These are phyloP conservation scores for Colletotrichum tofieldiae DNA, from an alignment of 2,329 filamentous ascomycete species.

Conservation along the genomic window DNA sequence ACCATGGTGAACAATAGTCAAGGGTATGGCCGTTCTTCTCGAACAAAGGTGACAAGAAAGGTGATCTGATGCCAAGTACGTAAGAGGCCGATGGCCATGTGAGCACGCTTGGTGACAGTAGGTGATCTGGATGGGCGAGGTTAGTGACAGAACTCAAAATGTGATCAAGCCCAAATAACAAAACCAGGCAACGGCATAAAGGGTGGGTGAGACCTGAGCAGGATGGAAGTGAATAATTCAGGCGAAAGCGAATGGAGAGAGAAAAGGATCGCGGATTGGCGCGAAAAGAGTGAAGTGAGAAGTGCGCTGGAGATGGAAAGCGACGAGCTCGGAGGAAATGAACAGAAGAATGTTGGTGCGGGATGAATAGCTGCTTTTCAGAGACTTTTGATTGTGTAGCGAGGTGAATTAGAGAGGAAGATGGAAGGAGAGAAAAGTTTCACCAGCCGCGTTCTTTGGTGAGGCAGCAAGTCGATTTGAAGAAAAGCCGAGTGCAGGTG, in stretches of 20 bases:
- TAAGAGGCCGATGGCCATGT: background rate
- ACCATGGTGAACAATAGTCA: slow-evolving; percentile 9
- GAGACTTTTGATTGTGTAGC: background rate
- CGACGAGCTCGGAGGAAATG: background rate
- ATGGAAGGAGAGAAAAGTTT: background rate
- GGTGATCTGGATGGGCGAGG: background rate
- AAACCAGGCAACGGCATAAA: background rate
- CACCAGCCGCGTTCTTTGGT: too few relatives aligned
- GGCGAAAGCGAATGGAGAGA: background rate
- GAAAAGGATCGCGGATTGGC: background rate
- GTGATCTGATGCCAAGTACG: background rate
- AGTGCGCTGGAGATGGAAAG: background rate
- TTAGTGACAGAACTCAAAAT: background rate
- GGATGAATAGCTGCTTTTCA: background rate
- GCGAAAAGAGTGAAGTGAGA: background rate
- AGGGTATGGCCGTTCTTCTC: background rate
- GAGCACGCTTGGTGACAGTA: background rate
- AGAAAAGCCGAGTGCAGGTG: background rate
- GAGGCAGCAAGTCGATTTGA: background rate
- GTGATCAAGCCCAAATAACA: background rate
- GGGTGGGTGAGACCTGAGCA: background rate
- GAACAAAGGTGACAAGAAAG: slow-evolving; percentile 8
- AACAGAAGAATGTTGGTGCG: background rate
- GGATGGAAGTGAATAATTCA: background rate
- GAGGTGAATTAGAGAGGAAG: background rate